A percentile compares a stretch with the other conserved stretches of the same genome.
phyloP scores from a whole-genome alignment of 805 yeast genomes.

The Ogataea populi-albae region DNA sequence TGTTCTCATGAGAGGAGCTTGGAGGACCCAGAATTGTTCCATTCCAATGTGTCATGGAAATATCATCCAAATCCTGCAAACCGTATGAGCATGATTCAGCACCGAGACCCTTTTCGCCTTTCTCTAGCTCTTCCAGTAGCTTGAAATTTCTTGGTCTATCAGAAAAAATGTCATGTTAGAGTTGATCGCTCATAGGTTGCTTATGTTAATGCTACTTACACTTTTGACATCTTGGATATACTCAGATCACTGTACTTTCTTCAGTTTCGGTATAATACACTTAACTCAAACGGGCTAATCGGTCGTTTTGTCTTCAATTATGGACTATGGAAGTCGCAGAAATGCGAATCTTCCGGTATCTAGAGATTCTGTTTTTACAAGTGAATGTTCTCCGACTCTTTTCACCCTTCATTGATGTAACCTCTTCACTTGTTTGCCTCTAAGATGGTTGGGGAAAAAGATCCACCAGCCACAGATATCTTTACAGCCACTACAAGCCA shows the following conservation, averaged over 20 bases:
- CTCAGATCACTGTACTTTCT: conserved; percentile 4
- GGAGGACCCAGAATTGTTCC: conserved; percentile 99
- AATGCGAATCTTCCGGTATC: too few relatives aligned
- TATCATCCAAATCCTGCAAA: conserved; percentile 83
- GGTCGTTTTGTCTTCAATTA: too few relatives aligned
- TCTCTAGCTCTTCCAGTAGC: conserved; percentile 91
- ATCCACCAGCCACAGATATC: conserved; percentile 9
- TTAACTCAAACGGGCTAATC: too few relatives aligned
- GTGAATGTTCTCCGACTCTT: too few relatives aligned
- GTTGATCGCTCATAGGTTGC: background rate
- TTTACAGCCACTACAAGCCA: conserved; percentile 1
- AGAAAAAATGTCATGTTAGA: too few relatives aligned
- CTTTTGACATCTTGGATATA: conserved; percentile 23
- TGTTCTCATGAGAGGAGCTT: conserved; percentile 73
- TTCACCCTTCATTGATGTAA: too few relatives aligned
- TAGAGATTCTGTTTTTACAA: too few relatives aligned
- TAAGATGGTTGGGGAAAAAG: too few relatives aligned
- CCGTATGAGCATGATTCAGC: conserved; percentile 98
- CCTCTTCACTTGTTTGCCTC: too few relatives aligned
- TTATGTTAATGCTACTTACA: conserved; percentile 24
- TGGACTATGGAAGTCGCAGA: too few relatives aligned
- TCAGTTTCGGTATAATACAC: too few relatives aligned
- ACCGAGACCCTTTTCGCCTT: conserved; percentile 96
- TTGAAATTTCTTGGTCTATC: conserved; percentile 90
- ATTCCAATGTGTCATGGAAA: conserved; percentile 93